Evolutionary conservation across 2,329 filamentous ascomycete genomes (phyloP).

Genomic region (Alternaria sp.): DNA sequence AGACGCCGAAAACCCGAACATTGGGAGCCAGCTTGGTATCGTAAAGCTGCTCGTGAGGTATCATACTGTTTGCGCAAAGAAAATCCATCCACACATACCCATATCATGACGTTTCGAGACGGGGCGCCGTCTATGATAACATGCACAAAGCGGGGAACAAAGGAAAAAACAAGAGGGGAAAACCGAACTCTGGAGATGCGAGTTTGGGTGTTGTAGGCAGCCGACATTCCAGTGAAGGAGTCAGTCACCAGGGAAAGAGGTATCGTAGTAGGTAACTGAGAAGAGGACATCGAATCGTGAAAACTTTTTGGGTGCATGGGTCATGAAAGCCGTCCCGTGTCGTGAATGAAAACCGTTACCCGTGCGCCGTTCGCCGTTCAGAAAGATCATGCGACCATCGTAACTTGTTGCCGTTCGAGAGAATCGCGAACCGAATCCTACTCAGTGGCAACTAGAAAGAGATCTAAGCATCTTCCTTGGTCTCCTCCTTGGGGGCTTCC

Average conservation of each 20-base stretch:
- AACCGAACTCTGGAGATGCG: slow-evolving; percentile 19
- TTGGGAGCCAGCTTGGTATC: slow-evolving; percentile 25
- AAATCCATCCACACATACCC: slow-evolving; percentile 27
- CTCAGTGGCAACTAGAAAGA: slow-evolving; percentile 36
- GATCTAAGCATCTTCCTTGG: slow-evolving; percentile 56
- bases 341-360: slow-evolving; percentile 35
- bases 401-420: slow-evolving; percentile 32
- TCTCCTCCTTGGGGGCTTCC: slow-evolving; percentile 49
- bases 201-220: slow-evolving; percentile 12
- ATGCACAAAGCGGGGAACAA: slow-evolving; percentile 23
- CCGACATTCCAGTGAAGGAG: slow-evolving; percentile 41
- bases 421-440: slow-evolving; percentile 38
- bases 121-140: slow-evolving; percentile 43
- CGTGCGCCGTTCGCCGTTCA: slow-evolving; percentile 47
- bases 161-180: slow-evolving; percentile 29
- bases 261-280: slow-evolving; percentile 14
- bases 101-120: slow-evolving; percentile 34
- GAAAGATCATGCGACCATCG: slow-evolving; percentile 37
- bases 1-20: slow-evolving; percentile 19
- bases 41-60: slow-evolving; percentile 33
- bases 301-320: slow-evolving; percentile 46
- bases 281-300: slow-evolving; percentile 33
- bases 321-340: slow-evolving; percentile 41
- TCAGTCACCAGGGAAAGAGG: slow-evolving; percentile 23
- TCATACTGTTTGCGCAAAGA: slow-evolving; percentile 34